Percentiles rank a stretch among this genome's conserved stretches.
These are phyloP conservation scores for Scheffersomyces spartinae DNA, from an alignment of 805 yeast species.

Conservation along the genomic window DNA sequence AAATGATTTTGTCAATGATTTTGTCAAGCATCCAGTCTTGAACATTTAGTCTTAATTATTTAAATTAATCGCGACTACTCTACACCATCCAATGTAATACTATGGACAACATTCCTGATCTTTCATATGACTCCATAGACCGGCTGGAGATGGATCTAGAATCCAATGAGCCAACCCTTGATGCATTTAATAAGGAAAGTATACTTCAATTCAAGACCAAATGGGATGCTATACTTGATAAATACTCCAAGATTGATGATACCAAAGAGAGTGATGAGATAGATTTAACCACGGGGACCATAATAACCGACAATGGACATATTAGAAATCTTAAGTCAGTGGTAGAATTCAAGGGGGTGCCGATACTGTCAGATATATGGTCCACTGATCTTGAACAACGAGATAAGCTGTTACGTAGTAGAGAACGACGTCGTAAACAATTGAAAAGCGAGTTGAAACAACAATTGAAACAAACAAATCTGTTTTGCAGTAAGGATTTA, in stretches of 20 bases:
- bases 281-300: slow-evolving; percentile 54
- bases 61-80: neutral
- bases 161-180: neutral
- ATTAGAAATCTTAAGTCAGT: slow-evolving; percentile 32
- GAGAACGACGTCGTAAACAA: slow-evolving; percentile 1
- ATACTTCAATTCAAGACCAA: slow-evolving; percentile 14
- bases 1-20: neutral
- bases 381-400: slow-evolving; percentile 2
- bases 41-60: neutral
- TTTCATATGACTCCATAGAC: neutral
- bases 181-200: slow-evolving; percentile 4
- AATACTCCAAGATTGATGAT: slow-evolving; percentile 37
- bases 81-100: neutral
- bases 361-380: slow-evolving; percentile 3
- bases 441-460: slow-evolving; percentile 7
- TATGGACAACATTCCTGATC: too few species aligned
- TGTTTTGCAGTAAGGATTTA: slow-evolving; percentile 6
- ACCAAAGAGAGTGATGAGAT: slow-evolving; percentile 48
- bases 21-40: neutral
- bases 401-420: too few species aligned
- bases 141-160: neutral
- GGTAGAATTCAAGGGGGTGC: slow-evolving; percentile 4
- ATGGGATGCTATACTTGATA: slow-evolving; percentile 45
- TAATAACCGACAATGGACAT: slow-evolving; percentile 62
- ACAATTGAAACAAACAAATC: slow-evolving; percentile 8